Evolutionary conservation across 176 grass and related monocot species (phyloP).

Genomic region (Miscanthus lutarioriparius): DNA sequence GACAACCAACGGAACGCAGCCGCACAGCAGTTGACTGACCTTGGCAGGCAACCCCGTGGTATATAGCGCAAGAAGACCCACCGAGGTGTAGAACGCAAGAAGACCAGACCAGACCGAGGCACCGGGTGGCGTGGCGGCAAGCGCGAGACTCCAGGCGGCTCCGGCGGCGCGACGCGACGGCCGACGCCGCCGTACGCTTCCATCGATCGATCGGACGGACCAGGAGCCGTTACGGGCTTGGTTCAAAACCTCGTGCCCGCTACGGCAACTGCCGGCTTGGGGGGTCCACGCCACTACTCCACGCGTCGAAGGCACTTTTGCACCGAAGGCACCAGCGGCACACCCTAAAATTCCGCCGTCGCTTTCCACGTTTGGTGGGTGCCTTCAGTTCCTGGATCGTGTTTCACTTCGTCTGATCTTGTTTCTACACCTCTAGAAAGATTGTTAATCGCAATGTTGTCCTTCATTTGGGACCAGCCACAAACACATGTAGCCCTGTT

Average conservation of each 20-base stretch:
- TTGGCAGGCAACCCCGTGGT: too few relatives aligned
- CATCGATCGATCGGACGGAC: neutral
- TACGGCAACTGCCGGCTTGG: slow-evolving; percentile 6
- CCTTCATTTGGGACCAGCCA: neutral
- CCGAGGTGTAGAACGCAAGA: too few relatives aligned
- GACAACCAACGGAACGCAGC: too few relatives aligned
- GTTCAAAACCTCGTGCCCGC: slow-evolving; percentile 26
- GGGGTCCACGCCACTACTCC: too few relatives aligned
- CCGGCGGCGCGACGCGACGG: too few relatives aligned
- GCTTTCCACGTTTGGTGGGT: slow-evolving; percentile 12
- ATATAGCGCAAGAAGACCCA: too few relatives aligned
- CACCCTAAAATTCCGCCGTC: slow-evolving; percentile 21
- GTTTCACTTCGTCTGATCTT: too few relatives aligned
- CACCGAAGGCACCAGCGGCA: neutral
- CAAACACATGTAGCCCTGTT: too few relatives aligned
- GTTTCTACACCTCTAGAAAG: neutral
- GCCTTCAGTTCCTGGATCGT: neutral
- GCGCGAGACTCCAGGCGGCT: too few relatives aligned
- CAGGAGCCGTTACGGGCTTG: slow-evolving; percentile 47
- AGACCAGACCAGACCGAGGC: too few relatives aligned
- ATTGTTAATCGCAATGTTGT: neutral
- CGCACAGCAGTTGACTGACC: too few relatives aligned
- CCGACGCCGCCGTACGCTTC: neutral
- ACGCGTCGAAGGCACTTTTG: neutral
- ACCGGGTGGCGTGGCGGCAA: too few relatives aligned